Conservation (phyloP, 2,329 filamentous ascomycete genomes). For the Lachnellula hyalina region DNA sequence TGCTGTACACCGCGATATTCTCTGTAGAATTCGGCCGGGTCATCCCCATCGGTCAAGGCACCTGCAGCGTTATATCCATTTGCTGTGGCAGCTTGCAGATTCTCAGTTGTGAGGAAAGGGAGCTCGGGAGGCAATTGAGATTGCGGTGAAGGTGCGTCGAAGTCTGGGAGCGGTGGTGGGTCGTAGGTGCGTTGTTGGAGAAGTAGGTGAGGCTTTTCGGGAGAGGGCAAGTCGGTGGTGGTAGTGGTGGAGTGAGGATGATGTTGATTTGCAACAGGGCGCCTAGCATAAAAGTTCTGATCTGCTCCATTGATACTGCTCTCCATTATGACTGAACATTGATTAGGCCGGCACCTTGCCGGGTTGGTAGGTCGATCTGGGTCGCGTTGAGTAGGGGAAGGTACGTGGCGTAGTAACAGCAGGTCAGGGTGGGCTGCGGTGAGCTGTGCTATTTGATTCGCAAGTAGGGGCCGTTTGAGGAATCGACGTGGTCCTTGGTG, state of each 20-base stretch:
- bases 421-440: no score
- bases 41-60: constrained; percentile 18
- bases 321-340: constrained; percentile 31
- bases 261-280: not conserved
- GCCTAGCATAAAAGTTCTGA: constrained; percentile 30
- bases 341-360: constrained; percentile 14
- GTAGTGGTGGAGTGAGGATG: not conserved
- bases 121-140: constrained; percentile 25
- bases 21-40: constrained; percentile 47
- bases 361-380: no score
- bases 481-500: constrained; percentile 14
- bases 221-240: not conserved
- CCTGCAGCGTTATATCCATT: constrained; percentile 20
- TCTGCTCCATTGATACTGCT: constrained; percentile 27
- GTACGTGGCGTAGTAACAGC: no score
- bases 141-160: constrained; percentile 16
- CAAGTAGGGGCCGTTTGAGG: not conserved
- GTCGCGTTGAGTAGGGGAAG: no score
- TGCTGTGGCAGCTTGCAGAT: constrained; percentile 20
- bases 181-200: constrained; percentile 16
- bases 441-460: no score
- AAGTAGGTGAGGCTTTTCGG: constrained; percentile 17
- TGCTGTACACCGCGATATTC: constrained; percentile 36
- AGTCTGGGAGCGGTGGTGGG: constrained; percentile 20
- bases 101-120: constrained; percentile 25